Base-by-base conservation (phyloP, 805 yeast genomes). In the Yarrowia sp. region DNA sequence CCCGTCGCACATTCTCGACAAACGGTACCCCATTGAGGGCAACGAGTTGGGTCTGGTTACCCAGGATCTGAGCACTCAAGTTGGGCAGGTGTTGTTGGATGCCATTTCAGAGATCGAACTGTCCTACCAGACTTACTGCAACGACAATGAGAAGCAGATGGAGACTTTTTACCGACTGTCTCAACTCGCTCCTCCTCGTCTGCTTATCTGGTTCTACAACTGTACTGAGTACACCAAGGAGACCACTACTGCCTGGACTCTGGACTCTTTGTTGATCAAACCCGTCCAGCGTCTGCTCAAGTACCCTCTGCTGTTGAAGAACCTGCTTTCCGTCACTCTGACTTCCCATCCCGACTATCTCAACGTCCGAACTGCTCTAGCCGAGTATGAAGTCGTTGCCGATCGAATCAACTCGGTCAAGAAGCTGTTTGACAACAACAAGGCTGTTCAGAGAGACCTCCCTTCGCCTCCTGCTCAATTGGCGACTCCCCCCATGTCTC, bases 281-380 rank as follows among this genome's bases (percentile, higher is more conserved):
- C 85, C 85, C 0, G 75, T 82, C 6, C 83, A 81, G 69, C 70
- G 84, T 38, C 66, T 82, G 36, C 69, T 75, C 38, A 77, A 78
- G 67, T 81, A 81, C 57, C 81, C 81, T 0, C 66, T 79, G 28
- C 70, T 79, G 17, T 61, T 79, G 38, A 68, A 68, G 22, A 67
- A 75, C n/a, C 55, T 78, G n/a, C 66, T 75, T 8, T 70, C 72
- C 8, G 64, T 50, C 61, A 75, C 77, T 1, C 67, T 71, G 1
- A 66, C 75, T n/a, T 70, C 74, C 18, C 81, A 81, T 73, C 81
- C 83, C 4, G 85, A 81, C 68, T 86, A 83, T 71, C 82, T 7
- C 4, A 60, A 66, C 13, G 43, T 75, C 6, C 57, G 66, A 14
- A 65, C 64, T 11, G 76, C 76, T 18, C 17, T 55, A 7, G 55